Evolutionary conservation across 306 rosid species (phyloP).

Genomic region (Malus orientalis): DNA sequence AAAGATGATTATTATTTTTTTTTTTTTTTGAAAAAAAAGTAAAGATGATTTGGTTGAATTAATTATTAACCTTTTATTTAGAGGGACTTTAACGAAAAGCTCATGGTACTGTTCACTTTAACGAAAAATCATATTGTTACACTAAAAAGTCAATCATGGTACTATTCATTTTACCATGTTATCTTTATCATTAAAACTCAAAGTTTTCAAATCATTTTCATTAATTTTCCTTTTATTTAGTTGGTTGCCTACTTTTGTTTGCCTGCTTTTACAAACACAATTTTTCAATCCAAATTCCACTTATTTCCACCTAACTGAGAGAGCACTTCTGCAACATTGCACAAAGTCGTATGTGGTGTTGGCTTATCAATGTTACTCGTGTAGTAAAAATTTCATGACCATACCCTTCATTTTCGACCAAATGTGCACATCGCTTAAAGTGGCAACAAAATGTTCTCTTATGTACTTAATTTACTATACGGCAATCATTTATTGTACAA

Average conservation of each 20-base stretch:
- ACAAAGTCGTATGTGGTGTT: too few species aligned
- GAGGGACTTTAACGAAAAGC: too few species aligned
- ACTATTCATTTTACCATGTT: too few species aligned
- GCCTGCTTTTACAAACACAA: not conserved
- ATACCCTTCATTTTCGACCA: too few species aligned
- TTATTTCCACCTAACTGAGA: not conserved
- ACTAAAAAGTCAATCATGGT: too few species aligned
- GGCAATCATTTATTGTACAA: accelerated
- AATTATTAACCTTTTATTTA: not conserved
- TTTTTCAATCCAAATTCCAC: not conserved
- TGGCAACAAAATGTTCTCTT: not conserved
- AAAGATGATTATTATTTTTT: too few species aligned
- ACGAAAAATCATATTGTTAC: too few species aligned
- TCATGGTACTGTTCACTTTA: too few species aligned
- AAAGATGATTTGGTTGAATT: not conserved
- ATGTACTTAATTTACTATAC: too few species aligned
- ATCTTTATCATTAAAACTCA: too few species aligned
- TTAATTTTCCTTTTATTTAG: not conserved
- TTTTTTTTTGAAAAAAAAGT: too few species aligned
- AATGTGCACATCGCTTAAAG: not conserved
- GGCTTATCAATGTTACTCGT: not conserved
- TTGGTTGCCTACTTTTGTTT: not conserved
- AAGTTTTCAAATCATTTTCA: too few species aligned
- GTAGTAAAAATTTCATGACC: not conserved
- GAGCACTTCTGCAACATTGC: not conserved